phyloP scores from a whole-genome alignment of 257 asterid genomes.

The Echium plantagineum region DNA sequence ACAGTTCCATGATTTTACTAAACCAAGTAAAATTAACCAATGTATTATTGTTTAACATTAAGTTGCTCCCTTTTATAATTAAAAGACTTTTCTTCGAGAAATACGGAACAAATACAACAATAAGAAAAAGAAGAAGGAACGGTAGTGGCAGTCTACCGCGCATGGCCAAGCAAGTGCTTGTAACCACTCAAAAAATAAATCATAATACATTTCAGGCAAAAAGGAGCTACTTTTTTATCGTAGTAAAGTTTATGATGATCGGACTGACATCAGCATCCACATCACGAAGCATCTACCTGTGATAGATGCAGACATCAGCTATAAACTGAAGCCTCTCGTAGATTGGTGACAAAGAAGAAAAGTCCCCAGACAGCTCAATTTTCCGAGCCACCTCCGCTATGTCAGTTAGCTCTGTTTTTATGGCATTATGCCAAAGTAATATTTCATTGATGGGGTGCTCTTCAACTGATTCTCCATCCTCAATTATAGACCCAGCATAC shows the following conservation, averaged over 20 bases:
- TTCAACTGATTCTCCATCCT: conserved; percentile 13
- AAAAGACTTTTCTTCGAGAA: neutral
- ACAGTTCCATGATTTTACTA: neutral
- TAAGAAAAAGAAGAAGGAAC: neutral
- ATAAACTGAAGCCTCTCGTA: conserved; percentile 32
- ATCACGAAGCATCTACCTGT: conserved; percentile 21
- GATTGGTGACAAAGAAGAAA: conserved; percentile 25
- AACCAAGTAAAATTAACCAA: neutral
- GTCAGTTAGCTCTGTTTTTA: conserved; percentile 26
- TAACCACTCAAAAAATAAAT: neutral
- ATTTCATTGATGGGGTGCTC: conserved; percentile 32
- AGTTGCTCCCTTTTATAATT: neutral
- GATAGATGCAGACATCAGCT: conserved; percentile 38
- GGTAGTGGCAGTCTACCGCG: neutral
- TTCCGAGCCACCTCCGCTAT: conserved; percentile 30
- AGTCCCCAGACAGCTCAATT: conserved; percentile 30
- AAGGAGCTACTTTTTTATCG: no score
- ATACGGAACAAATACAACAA: neutral
- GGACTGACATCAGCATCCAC: no score
- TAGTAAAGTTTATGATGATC: no score
- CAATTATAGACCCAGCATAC: conserved; percentile 10
- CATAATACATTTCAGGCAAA: no score
- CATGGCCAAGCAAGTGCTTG: neutral
- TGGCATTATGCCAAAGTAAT: conserved; percentile 37
- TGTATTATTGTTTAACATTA: neutral